Percentiles rank a stretch among this genome's conserved stretches.
Conservation (phyloP, 2,329 filamentous ascomycete species). For the Hirsutella thompsonii region DNA sequence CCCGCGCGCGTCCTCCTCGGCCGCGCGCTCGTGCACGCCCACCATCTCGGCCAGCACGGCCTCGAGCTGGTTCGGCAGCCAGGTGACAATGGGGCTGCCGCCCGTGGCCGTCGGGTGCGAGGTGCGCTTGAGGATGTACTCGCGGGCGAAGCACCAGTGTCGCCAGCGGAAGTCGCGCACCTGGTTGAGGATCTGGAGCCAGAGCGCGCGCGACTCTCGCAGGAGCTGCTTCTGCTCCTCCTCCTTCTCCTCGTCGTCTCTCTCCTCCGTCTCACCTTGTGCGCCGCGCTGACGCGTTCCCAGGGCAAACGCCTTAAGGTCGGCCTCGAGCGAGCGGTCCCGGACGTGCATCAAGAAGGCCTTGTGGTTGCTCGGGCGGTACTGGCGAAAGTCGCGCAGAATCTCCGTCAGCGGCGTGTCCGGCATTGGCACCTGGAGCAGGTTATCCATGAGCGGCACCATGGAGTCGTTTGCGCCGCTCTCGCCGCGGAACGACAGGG, state of each 20-base stretch:
- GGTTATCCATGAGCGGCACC: slow-evolving; percentile 79
- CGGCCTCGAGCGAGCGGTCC: slow-evolving; percentile 30
- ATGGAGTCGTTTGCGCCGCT: slow-evolving; percentile 92
- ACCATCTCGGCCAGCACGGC: slow-evolving; percentile 63
- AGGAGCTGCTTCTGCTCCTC: slow-evolving; percentile 28
- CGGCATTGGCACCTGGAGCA: slow-evolving; percentile 79
- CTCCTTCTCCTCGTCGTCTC: not conserved
- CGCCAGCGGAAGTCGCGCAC: slow-evolving; percentile 73
- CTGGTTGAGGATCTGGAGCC: slow-evolving; percentile 56
- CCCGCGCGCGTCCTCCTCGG: slow-evolving; percentile 22
- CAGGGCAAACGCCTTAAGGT: slow-evolving; percentile 47
- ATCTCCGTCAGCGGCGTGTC: slow-evolving; percentile 80
- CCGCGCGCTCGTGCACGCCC: slow-evolving; percentile 35
- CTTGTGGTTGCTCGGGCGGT: slow-evolving; percentile 79
- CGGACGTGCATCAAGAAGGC: slow-evolving; percentile 67
- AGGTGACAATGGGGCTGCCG: slow-evolving; percentile 71
- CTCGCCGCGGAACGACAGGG: slow-evolving; percentile 78
- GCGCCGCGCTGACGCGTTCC: slow-evolving; percentile 9
- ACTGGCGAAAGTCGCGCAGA: slow-evolving; percentile 76
- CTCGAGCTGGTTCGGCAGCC: slow-evolving; percentile 69
- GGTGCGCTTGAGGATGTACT: slow-evolving; percentile 73
- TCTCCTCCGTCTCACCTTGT: slow-evolving; percentile 3
- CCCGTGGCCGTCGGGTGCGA: slow-evolving; percentile 67
- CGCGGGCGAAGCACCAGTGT: slow-evolving; percentile 75
- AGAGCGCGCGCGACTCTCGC: slow-evolving; percentile 43